Evolutionary conservation across 179 eudicot species (phyloP).

Genomic region (Vitellaria paradoxa): DNA sequence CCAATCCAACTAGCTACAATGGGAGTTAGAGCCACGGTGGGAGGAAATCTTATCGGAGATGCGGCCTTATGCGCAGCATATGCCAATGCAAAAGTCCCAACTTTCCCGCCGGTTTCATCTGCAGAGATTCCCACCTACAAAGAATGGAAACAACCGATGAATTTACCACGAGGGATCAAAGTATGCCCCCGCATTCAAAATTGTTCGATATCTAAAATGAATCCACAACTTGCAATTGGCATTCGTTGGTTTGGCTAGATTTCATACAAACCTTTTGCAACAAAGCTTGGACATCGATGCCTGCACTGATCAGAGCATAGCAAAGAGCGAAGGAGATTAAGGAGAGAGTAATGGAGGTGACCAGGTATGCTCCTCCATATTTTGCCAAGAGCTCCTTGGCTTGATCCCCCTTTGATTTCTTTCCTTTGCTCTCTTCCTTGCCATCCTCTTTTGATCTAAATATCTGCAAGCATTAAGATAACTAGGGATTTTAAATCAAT

Average conservation of each 20-base stretch:
- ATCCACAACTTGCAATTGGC: too few relatives aligned
- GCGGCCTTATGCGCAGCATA: constrained; percentile 99
- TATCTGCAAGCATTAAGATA: constrained; percentile 43
- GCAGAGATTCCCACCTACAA: constrained; percentile 75
- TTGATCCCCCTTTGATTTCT: constrained; percentile 74
- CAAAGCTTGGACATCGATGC: constrained; percentile 77
- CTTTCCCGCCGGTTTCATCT: constrained; percentile 80
- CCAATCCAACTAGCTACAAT: constrained; percentile 91
- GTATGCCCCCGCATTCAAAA: background rate
- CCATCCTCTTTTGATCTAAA: constrained; percentile 73
- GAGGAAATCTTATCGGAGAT: constrained; percentile 92
- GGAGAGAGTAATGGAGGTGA: constrained; percentile 87
- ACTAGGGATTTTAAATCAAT: too few relatives aligned
- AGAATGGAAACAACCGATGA: background rate
- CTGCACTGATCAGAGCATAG: constrained; percentile 70
- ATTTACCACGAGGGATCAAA: background rate
- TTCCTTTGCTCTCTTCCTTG: constrained; percentile 28
- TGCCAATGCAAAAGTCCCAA: constrained; percentile 93
- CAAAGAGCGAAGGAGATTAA: constrained; percentile 80
- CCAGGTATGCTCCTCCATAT: constrained; percentile 92
- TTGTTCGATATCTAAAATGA: background rate
- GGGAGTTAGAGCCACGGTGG: constrained; percentile 94
- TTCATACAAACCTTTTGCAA: constrained; percentile 61
- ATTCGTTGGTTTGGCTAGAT: background rate
- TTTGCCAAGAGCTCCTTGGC: constrained; percentile 84